Evolutionary conservation across 2,329 filamentous ascomycete genomes (phyloP).

Genomic region (Fusarium sp.): DNA sequence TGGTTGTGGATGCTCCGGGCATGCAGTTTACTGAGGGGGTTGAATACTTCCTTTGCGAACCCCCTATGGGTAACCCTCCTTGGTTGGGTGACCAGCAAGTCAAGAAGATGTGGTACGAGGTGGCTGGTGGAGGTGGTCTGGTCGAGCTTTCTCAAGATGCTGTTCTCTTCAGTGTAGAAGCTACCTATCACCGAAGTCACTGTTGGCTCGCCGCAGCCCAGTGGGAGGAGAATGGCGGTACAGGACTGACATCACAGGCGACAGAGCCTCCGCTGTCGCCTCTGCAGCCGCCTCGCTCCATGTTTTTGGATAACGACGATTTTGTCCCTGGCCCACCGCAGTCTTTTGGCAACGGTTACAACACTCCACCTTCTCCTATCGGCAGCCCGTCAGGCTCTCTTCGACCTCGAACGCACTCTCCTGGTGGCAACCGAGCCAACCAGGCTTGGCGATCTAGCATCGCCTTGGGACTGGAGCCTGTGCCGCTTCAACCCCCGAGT

Average conservation of each 20-base stretch:
- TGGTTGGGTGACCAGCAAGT: conserved; percentile 75
- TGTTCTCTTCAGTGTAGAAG: conserved; percentile 68
- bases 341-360: conserved; percentile 38
- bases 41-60: conserved; percentile 84
- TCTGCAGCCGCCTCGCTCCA: conserved; percentile 50
- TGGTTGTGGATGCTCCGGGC: conserved; percentile 78
- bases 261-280: conserved; percentile 51
- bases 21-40: conserved; percentile 74
- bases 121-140: conserved; percentile 68
- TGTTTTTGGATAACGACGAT: conserved; percentile 48
- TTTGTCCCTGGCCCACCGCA: conserved; percentile 36
- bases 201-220: conserved; percentile 63
- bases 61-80: conserved; percentile 75
- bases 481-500: conserved; percentile 51
- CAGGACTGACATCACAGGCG: conserved; percentile 34
- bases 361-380: conserved; percentile 41
- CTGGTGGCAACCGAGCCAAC: conserved; percentile 47
- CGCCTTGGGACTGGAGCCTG: conserved; percentile 55
- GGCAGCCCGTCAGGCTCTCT: conserved; percentile 48
- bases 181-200: conserved; percentile 66
- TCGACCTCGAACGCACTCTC: conserved; percentile 53
- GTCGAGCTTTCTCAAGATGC: conserved; percentile 69
- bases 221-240: conserved; percentile 55
- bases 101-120: conserved; percentile 77
- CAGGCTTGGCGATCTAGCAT: conserved; percentile 55